Evolutionary conservation across 257 asterid species (phyloP).

Genomic region (Petunia axillaris): DNA sequence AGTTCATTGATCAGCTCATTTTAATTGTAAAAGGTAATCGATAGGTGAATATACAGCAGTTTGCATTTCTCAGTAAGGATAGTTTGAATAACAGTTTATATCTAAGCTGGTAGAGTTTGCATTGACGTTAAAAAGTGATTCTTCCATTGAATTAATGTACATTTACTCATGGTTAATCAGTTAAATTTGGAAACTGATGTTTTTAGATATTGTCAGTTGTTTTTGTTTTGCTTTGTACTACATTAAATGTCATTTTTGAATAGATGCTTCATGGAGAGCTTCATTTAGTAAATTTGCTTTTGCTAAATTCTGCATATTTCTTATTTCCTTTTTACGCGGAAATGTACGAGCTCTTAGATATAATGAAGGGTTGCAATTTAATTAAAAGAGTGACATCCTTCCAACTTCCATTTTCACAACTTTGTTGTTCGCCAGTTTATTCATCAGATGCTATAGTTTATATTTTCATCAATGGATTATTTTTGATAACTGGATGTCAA

Average conservation of each 20-base stretch:
- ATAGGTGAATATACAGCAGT: no score
- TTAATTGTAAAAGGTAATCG: no score
- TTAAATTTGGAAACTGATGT: no score
- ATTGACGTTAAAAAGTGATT: background rate
- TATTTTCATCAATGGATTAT: no score
- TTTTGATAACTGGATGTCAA: background rate
- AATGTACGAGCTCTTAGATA: background rate
- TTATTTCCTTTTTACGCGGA: background rate
- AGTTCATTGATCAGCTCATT: no score
- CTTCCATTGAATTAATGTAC: background rate
- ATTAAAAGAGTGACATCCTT: background rate
- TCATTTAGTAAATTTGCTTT: background rate
- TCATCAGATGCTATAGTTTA: background rate
- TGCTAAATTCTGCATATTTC: no score
- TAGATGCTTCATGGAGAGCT: background rate
- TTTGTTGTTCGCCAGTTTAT: no score
- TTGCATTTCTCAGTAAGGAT: no score
- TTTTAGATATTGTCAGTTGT: background rate
- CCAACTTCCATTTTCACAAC: background rate
- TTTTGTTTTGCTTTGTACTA: background rate
- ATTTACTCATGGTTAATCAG: background rate
- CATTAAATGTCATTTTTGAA: background rate
- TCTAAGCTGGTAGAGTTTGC: no score
- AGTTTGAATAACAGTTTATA: no score
- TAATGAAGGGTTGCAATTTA: background rate